Conservation (phyloP, 2,329 filamentous ascomycete species). For the Pseudogymnoascus sp. region DNA sequence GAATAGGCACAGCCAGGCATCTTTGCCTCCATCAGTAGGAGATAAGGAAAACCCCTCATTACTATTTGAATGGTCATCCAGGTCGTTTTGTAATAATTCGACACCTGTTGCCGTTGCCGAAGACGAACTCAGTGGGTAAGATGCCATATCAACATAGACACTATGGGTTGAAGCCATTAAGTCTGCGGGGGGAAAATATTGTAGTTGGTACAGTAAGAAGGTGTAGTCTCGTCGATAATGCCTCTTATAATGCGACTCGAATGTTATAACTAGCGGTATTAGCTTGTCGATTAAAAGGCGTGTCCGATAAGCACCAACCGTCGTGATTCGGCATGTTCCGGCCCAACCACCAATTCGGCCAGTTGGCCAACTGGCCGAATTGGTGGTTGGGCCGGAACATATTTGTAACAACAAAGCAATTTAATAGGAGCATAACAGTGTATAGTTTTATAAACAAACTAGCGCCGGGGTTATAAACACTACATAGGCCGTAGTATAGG, state of each 20-base stretch:
- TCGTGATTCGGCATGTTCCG: too few species aligned
- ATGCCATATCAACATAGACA: background rate
- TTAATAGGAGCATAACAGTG: too few species aligned
- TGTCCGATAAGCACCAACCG: background rate
- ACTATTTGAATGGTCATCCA: background rate
- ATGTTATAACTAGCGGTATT: background rate
- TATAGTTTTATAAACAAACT: too few species aligned
- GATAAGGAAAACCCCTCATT: background rate
- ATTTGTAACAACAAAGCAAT: too few species aligned
- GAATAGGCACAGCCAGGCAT: conserved; percentile 35
- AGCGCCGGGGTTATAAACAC: too few species aligned
- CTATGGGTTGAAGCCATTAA: background rate
- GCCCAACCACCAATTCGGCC: too few species aligned
- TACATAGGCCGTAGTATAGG: too few species aligned
- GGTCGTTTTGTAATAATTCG: background rate
- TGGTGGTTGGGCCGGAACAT: too few species aligned
- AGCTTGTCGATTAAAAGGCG: background rate
- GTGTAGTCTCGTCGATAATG: background rate
- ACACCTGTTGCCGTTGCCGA: background rate
- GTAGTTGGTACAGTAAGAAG: background rate
- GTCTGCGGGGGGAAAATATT: background rate
- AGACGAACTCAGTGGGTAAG: background rate
- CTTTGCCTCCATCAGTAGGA: conserved; percentile 34
- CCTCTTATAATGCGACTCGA: background rate
- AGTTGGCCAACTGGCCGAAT: too few species aligned